Percentiles rank a stretch among this genome's conserved stretches.
phyloP scores from a whole-genome alignment of 164 flowering plant species.

The Nelumbo lutea region DNA sequence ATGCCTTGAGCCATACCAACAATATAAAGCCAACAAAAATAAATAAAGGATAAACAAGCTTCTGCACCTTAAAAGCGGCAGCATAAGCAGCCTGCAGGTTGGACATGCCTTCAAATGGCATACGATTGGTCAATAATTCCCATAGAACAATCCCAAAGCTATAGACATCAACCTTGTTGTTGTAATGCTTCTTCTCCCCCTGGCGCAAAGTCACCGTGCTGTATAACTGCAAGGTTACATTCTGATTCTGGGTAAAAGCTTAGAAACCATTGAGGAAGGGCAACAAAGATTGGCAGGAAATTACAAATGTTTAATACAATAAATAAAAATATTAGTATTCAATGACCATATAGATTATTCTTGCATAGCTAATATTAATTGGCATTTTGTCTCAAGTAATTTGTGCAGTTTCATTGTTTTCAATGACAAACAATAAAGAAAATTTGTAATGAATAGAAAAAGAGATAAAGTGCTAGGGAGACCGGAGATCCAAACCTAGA shows the following conservation, averaged over 20 bases:
- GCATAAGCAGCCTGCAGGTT: constrained; percentile 99
- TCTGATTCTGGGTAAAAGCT: constrained; percentile 16
- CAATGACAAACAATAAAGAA: too few species aligned
- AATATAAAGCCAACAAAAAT: background rate
- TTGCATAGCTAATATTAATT: background rate
- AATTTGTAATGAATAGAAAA: too few species aligned
- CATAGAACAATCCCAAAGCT: constrained; percentile 95
- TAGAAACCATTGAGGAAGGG: constrained; percentile 8
- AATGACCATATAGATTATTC: too few species aligned
- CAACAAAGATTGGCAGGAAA: background rate
- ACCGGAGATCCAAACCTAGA: too few species aligned
- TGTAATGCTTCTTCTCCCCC: constrained; percentile 96
- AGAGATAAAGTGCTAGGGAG: too few species aligned
- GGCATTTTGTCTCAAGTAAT: background rate
- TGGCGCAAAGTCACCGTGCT: constrained; percentile 93
- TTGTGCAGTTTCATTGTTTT: background rate
- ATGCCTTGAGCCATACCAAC: background rate
- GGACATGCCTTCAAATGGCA: constrained; percentile 99
- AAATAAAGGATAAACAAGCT: background rate
- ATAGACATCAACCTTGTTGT: constrained; percentile 91
- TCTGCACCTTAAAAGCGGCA: constrained; percentile 87
- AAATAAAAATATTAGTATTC: too few species aligned
- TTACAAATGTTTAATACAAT: too few species aligned
- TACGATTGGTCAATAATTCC: constrained; percentile 84
- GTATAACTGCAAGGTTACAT: constrained; percentile 62